A percentile compares a stretch with the other conserved stretches of the same genome.
These are phyloP conservation scores for Hyaloperonospora arabidopsidis DNA, from an alignment of 352 stramenopile genomes.

Conservation along the genomic window DNA sequence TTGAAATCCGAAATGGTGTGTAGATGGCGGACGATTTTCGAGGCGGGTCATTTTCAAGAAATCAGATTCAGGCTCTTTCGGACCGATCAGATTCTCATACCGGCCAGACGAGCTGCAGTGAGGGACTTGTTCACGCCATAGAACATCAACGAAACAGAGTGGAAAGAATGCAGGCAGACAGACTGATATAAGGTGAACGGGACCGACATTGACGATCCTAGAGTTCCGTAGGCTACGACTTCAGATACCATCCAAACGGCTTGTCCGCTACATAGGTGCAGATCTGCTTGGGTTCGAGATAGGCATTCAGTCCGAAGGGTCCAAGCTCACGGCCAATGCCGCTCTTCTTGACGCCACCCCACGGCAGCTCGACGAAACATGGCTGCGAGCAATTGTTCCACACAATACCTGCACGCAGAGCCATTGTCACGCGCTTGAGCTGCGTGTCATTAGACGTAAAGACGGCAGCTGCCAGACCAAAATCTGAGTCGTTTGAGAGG, in stretches of 20 bases:
- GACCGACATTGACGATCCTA: too few relatives aligned
- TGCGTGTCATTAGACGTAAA: constrained; percentile 51
- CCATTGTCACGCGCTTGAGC: constrained; percentile 49
- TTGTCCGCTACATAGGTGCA: constrained; percentile 66
- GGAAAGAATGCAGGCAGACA: too few relatives aligned
- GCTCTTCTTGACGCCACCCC: constrained; percentile 81
- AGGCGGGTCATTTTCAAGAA: too few relatives aligned
- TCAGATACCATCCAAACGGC: constrained; percentile 50
- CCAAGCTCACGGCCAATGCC: constrained; percentile 67
- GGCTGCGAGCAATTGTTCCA: constrained; percentile 25
- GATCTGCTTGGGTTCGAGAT: constrained; percentile 68
- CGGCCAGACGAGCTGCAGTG: too few relatives aligned
- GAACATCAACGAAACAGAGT: too few relatives aligned
- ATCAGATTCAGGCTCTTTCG: too few relatives aligned
- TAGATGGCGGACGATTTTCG: too few relatives aligned
- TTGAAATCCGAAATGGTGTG: too few relatives aligned
- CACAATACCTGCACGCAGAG: constrained; percentile 17
- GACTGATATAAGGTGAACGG: too few relatives aligned
- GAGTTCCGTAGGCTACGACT: constrained; percentile 10
- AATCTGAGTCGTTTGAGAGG: constrained; percentile 36
- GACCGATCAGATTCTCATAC: too few relatives aligned
- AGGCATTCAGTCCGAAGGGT: constrained; percentile 50
- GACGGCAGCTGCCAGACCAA: constrained; percentile 64
- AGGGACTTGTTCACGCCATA: too few relatives aligned
- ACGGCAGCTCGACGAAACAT: constrained; percentile 48